Evolutionary conservation across 139 green algal genomes (phyloP).

Genomic region (Chlamydomonas asymmetrica): DNA sequence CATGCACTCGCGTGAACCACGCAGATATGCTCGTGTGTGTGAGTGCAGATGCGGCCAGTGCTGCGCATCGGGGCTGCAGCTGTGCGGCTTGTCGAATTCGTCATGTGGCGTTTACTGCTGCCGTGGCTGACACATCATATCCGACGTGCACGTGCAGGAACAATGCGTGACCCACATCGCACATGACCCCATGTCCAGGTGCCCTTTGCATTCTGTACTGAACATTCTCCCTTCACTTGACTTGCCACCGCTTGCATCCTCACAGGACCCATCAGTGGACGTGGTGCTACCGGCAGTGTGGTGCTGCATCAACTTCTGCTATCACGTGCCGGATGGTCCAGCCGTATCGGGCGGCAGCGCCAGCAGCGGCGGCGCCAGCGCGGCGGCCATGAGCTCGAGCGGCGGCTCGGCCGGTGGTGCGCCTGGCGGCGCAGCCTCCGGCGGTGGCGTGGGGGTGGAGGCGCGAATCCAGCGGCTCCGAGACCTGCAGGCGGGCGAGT

Average conservation of each 20-base stretch:
- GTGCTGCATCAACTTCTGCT: constrained; percentile 56
- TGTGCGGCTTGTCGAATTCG: too few relatives aligned
- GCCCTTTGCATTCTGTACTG: too few relatives aligned
- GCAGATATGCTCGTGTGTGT: neutral
- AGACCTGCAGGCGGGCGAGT: constrained; percentile 20
- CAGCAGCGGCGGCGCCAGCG: neutral
- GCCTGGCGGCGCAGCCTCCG: neutral
- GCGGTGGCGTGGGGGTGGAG: neutral
- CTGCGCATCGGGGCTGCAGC: too few relatives aligned
- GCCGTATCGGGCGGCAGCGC: neutral
- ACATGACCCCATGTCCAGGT: too few relatives aligned
- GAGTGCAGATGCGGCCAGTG: neutral
- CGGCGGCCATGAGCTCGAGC: neutral
- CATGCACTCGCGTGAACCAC: neutral
- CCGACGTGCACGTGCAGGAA: too few relatives aligned
- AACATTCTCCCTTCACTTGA: too few relatives aligned
- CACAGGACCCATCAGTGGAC: constrained; percentile 1
- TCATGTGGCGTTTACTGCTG: too few relatives aligned
- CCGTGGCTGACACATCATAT: too few relatives aligned
- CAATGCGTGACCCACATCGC: too few relatives aligned
- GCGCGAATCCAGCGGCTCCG: constrained; percentile 18
- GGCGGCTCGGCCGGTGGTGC: neutral
- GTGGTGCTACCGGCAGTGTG: constrained; percentile 45
- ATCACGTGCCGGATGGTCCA: neutral
- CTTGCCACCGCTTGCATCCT: neutral